These are phyloP conservation scores for Acanthochlamys bracteata DNA, from an alignment of 106 monocot genomes.

Conservation along the genomic window DNA sequence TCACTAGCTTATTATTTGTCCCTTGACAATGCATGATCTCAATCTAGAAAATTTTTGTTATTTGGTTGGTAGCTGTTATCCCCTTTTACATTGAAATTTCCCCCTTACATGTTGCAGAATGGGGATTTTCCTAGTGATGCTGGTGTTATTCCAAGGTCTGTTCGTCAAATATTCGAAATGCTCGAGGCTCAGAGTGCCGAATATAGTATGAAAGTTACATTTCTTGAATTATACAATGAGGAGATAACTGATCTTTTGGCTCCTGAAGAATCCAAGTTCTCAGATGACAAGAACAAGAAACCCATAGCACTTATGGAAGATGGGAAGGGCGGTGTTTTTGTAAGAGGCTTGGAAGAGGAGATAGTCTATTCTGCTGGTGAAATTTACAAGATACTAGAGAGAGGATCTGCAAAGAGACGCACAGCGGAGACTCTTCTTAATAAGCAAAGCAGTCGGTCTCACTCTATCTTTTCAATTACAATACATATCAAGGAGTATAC, in stretches of 20 bases:
- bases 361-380: slow-evolving; percentile 69
- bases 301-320: slow-evolving; percentile 73
- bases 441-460: slow-evolving; percentile 95
- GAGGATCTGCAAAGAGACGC: slow-evolving; percentile 86
- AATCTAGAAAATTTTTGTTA: too few species aligned
- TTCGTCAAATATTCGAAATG: slow-evolving; percentile 73
- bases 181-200: slow-evolving; percentile 82
- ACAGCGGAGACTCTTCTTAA: slow-evolving; percentile 93
- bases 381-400: slow-evolving; percentile 93
- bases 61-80: too few species aligned
- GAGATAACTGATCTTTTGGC: slow-evolving; percentile 92
- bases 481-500: slow-evolving; percentile 94
- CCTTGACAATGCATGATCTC: too few species aligned
- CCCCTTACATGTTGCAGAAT: slow-evolving; percentile 29
- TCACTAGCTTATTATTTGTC: too few species aligned
- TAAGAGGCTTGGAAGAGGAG: slow-evolving; percentile 65
- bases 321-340: slow-evolving; percentile 65
- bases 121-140: slow-evolving; percentile 91
- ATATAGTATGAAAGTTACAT: slow-evolving; percentile 95
- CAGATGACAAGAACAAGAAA: slow-evolving; percentile 54
- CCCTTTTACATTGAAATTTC: too few species aligned
- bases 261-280: slow-evolving; percentile 68
- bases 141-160: slow-evolving; percentile 90
- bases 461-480: slow-evolving; percentile 95
- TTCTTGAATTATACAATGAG: slow-evolving; percentile 94